Evolutionary conservation across 2,329 filamentous ascomycete genomes (phyloP), one percentile per base, ranked within the genome.

Genomic region (Cytospora chrysosperma): DNA sequence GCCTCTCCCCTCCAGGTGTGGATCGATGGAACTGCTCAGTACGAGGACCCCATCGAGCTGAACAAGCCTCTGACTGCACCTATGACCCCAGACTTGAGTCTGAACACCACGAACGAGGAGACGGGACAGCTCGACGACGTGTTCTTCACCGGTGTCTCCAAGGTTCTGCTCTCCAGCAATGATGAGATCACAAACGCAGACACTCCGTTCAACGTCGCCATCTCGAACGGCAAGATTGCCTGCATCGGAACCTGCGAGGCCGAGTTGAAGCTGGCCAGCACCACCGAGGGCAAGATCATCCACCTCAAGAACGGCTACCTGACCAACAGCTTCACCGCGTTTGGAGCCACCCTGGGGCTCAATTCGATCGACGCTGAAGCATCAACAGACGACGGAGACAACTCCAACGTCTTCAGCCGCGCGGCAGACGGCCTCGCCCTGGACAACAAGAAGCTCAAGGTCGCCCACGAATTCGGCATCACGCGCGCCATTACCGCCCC

Each of bases 11-110:
- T 84, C 0, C 85, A 88, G 72, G 83, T 88, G 1, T 88, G 84
- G 82, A 88, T 88, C 63, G 85, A 88, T 62, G 86, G 85, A 4
- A 81, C 76, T 10, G 76, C 82, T 2, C 87, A 89, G 69, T 85
- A 82, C 64, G 76, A 85, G 37, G 73, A 80, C 12, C 83, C 84
- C 0, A 71, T 87, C 13, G 79, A 84, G 73, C 76, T 88, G 10
- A 69, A 75, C 3, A 88, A 88, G 74, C 77, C 82, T 0, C 52
- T 72, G 4, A 70, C 71, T 0, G 68, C 73, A 2, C 76, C 79
- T 0, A 75, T 81, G 15, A 70, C 73, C 1, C 77, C 78, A 0
- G 71, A 81, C n/a, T 63, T 72, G 15, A 74, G 74, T 24, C 76
- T 83, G 2, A 72, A 74, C n/a, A 68, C 75, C 1, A 75, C 79